A percentile compares a stretch with the other conserved stretches of the same genome.
Conservation (phyloP, 768 basidiomycete genomes). For the Boletus edulis region DNA sequence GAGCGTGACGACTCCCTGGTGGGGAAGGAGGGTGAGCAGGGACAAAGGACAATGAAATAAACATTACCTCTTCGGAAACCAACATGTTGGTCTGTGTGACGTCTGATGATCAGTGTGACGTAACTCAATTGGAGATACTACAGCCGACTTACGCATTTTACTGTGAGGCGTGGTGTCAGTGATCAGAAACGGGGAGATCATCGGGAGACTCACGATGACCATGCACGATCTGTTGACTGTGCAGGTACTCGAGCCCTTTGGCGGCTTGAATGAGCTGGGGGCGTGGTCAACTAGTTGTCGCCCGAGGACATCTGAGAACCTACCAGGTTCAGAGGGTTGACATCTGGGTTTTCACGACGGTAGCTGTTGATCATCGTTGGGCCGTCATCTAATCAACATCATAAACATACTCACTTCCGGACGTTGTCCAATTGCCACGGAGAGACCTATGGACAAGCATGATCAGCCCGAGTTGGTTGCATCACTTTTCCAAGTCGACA, state of each 20-base stretch:
- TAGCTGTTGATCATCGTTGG: slow-evolving; percentile 34
- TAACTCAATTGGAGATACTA: not conserved
- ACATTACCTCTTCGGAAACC: slow-evolving; percentile 45
- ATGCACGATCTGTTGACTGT: slow-evolving; percentile 50
- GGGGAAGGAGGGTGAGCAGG: not conserved
- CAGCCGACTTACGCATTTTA: slow-evolving; percentile 54
- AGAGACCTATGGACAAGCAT: slow-evolving; percentile 43
- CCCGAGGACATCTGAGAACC: not conserved
- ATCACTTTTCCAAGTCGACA: not conserved
- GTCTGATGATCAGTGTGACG: slow-evolving; percentile 4
- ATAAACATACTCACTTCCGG: slow-evolving; percentile 38
- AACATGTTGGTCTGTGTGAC: slow-evolving; percentile 52
- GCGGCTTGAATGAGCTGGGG: slow-evolving; percentile 52
- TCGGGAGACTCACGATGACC: slow-evolving; percentile 56
- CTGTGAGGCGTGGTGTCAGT: slow-evolving; percentile 26
- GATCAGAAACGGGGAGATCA: slow-evolving; percentile 1
- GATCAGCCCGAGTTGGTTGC: not conserved
- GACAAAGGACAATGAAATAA: not conserved
- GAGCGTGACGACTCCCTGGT: slow-evolving; percentile 52
- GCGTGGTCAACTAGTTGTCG: not conserved
- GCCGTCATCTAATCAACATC: not conserved
- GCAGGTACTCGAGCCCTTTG: slow-evolving; percentile 56
- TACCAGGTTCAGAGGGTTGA: slow-evolving; percentile 45
- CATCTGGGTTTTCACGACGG: slow-evolving; percentile 33
- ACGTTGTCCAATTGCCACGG: slow-evolving; percentile 63